Evolutionary conservation across 2,329 filamentous ascomycete genomes (phyloP), one percentile per base, ranked within the genome.

Genomic region (Diaporthe caulivora): DNA sequence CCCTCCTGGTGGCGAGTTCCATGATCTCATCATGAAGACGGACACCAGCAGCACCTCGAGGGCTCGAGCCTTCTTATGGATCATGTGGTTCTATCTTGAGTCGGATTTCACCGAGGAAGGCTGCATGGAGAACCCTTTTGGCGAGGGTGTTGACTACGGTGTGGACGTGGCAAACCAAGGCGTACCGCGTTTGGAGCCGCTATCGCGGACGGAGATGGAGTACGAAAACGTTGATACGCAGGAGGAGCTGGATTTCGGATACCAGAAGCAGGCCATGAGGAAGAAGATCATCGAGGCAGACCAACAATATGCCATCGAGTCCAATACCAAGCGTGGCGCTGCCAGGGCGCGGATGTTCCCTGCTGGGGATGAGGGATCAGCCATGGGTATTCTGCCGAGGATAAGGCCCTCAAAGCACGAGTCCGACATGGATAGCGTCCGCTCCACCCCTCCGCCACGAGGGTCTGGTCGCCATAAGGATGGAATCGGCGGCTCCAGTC

Each of bases 11-110:
- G 90, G 92, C 77, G 97, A 99, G 82, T 98, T 99, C 82, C 97
- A 98, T 82, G 97, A 99, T 79, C 89, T 99, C 21, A 93, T 99
- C 78, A 98, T 98, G 95, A 92, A 94, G 80, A 92, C 92, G 1
- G 93, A 94, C 31, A 89, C 95, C 75, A 94, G 92, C 72, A 98
- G 95, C 82, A 85, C 87, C 77, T 97, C 94, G 75, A 91, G 97
- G 76, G 95, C 97, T 1, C 92, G 87, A 57, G 96, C 96, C 0
- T 99, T 99, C 78, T 85, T 99, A 26, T 99, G 97, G 97, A 87
- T 99, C 76, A 97, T 99, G 92, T 99, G 97, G 97, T 98, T 97
- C 87, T 98, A 99, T 80, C 89, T 99, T 24, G 97, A 99, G 82
- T 98, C 95, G 37, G 95, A 98, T 81, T 98, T 98, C 78, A 94